Evolutionary conservation across 2,329 filamentous ascomycete species (phyloP).

Genomic region (Parasarocladium wereldwijsianum): DNA sequence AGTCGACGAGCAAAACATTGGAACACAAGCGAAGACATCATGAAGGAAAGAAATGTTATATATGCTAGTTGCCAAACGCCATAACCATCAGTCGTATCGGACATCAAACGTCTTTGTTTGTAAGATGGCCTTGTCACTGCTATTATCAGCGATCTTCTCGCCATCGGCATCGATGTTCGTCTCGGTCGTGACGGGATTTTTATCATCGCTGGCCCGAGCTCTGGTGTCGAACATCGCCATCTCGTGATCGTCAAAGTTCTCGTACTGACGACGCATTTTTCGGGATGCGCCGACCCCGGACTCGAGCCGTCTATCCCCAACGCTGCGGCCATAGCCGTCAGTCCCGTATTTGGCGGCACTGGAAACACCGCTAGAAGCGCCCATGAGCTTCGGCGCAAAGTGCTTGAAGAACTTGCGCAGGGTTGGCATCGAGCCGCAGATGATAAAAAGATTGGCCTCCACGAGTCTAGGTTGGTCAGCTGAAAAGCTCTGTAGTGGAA

Average conservation of each 20-base stretch:
- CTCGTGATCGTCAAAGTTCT: slow-evolving; percentile 9
- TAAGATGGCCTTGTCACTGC: slow-evolving; percentile 13
- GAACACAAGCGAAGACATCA: no score
- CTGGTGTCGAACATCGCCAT: slow-evolving; percentile 6
- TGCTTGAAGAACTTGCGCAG: slow-evolving; percentile 20
- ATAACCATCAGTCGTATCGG: slow-evolving; percentile 6
- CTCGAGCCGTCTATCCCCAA: slow-evolving; percentile 2
- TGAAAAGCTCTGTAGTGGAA: not conserved
- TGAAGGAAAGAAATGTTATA: no score
- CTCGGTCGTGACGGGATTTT: slow-evolving; percentile 4
- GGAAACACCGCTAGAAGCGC: slow-evolving; percentile 4
- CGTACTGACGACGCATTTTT: slow-evolving; percentile 8
- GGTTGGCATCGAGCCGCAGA: slow-evolving; percentile 24
- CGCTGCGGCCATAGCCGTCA: slow-evolving; percentile 1
- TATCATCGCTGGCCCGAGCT: slow-evolving; percentile 4
- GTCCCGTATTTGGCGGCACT: slow-evolving; percentile 3
- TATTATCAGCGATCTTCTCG: slow-evolving; percentile 7
- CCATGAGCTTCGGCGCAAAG: slow-evolving; percentile 15
- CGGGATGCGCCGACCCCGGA: slow-evolving; percentile 6
- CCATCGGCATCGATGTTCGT: slow-evolving; percentile 6
- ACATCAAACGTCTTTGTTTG: slow-evolving; percentile 12
- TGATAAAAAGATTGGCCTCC: slow-evolving; percentile 23
- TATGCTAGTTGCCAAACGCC: no score
- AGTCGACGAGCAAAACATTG: no score
- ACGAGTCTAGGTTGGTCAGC: slow-evolving; percentile 13